phyloP scores from a whole-genome alignment of 2,329 filamentous ascomycete species.

The Podosphaera leucotricha region DNA sequence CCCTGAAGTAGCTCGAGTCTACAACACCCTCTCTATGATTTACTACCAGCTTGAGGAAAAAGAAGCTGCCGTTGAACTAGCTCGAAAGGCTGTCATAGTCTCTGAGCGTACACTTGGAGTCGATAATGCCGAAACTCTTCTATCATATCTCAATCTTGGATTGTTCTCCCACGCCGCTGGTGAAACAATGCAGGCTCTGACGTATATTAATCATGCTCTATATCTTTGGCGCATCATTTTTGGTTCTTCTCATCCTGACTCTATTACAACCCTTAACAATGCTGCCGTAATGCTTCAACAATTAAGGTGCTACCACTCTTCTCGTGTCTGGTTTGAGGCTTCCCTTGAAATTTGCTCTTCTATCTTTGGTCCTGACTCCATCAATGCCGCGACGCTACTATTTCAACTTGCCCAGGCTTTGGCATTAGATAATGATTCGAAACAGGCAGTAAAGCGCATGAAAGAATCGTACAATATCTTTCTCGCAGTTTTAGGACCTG shows the following conservation, averaged over 20 bases:
- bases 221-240: slow-evolving; percentile 96
- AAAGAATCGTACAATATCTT: slow-evolving; percentile 94
- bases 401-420: slow-evolving; percentile 95
- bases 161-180: slow-evolving; percentile 82
- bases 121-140: slow-evolving; percentile 78
- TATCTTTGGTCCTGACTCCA: slow-evolving; percentile 68
- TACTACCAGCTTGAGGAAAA: slow-evolving; percentile 98
- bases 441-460: slow-evolving; percentile 80
- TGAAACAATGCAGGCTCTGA: slow-evolving; percentile 69
- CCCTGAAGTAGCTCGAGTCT: slow-evolving; percentile 83
- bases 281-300: slow-evolving; percentile 96
- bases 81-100: slow-evolving; percentile 89
- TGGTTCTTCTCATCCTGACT: slow-evolving; percentile 79
- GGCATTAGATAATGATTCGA: slow-evolving; percentile 85
- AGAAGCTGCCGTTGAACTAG: slow-evolving; percentile 79
- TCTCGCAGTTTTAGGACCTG: slow-evolving; percentile 58
- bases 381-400: slow-evolving; percentile 81
- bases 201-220: slow-evolving; percentile 77
- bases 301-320: slow-evolving; percentile 84
- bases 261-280: slow-evolving; percentile 97
- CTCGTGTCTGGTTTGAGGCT: slow-evolving; percentile 87
- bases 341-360: slow-evolving; percentile 74
- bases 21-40: slow-evolving; percentile 83
- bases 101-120: slow-evolving; percentile 84
- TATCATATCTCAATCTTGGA: slow-evolving; percentile 88